These are phyloP conservation scores for Ganoderma meredithae DNA, from an alignment of 1,284 basidiomycete species.

Conservation along the genomic window DNA sequence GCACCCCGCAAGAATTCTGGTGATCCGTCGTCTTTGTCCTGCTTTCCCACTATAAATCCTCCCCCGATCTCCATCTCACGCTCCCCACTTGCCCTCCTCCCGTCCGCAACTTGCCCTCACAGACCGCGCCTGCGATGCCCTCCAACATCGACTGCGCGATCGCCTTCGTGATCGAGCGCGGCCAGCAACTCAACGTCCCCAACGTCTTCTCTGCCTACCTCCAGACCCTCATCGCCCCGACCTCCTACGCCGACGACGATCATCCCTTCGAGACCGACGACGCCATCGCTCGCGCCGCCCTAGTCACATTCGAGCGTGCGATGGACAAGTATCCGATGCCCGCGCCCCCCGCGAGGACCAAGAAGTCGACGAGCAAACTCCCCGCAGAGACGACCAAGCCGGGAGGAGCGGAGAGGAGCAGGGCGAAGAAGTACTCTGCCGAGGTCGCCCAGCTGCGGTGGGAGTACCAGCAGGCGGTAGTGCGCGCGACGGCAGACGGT, in stretches of 20 bases:
- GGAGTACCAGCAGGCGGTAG: conserved; percentile 27
- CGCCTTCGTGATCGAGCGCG: conserved; percentile 27
- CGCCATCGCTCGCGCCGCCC: conserved; percentile 22
- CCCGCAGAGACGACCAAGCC: background rate
- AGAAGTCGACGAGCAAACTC: background rate
- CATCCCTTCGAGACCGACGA: conserved; percentile 13
- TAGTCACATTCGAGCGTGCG: conserved; percentile 29
- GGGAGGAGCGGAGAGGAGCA: background rate
- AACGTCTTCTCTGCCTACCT: conserved; percentile 33
- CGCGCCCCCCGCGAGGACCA: background rate
- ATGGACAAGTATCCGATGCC: conserved; percentile 35
- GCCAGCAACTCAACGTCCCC: conserved; percentile 27
- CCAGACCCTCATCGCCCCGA: conserved; percentile 17
- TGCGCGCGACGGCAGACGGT: conserved; percentile 17
- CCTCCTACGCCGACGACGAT: conserved; percentile 8
- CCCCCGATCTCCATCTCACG: background rate
- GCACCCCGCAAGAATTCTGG: conserved; percentile 11
- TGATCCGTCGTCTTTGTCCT: conserved; percentile 26
- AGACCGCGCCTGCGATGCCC: conserved; percentile 11
- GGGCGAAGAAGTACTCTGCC: conserved; percentile 21
- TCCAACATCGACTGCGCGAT: conserved; percentile 32
- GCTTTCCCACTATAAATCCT: conserved; percentile 19
- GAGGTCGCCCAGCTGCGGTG: conserved; percentile 30
- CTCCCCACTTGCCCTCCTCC: background rate
- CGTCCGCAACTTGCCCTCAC: background rate